Percentiles rank a stretch among this genome's conserved stretches.
phyloP scores from a whole-genome alignment of 2,329 filamentous ascomycete genomes.

The Penicillium olsonii region DNA sequence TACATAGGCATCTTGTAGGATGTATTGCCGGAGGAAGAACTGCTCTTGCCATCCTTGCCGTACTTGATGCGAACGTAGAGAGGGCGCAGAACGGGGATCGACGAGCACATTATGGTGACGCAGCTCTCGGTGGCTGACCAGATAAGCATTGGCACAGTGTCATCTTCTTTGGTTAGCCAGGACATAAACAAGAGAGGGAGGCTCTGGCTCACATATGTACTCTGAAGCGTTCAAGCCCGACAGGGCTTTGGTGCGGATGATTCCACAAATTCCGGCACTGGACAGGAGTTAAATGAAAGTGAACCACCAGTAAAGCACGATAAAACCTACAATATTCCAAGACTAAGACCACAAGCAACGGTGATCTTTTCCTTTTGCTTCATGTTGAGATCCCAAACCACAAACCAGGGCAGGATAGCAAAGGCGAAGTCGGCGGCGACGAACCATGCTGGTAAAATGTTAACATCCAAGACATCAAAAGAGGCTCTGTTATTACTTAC shows the following conservation, averaged over 20 bases:
- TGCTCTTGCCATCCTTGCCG: slow-evolving; percentile 16
- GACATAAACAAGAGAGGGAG: too few relatives aligned
- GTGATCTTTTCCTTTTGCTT: slow-evolving; percentile 48
- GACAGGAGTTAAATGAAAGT: not conserved
- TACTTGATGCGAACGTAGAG: slow-evolving; percentile 20
- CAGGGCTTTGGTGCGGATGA: slow-evolving; percentile 24
- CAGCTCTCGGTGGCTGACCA: slow-evolving; percentile 26
- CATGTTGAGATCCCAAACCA: slow-evolving; percentile 50
- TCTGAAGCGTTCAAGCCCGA: slow-evolving; percentile 19
- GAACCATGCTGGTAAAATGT: slow-evolving; percentile 16
- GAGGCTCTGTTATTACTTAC: slow-evolving; percentile 9
- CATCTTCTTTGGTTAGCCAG: slow-evolving; percentile 10
- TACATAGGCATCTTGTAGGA: slow-evolving; percentile 26
- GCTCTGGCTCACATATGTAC: slow-evolving; percentile 16
- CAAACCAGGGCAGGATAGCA: slow-evolving; percentile 44
- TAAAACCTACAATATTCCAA: slow-evolving; percentile 43
- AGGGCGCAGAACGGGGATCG: slow-evolving; percentile 24
- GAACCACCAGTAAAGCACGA: not conserved
- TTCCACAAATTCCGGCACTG: slow-evolving; percentile 26
- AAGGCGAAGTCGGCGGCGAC: slow-evolving; percentile 26
- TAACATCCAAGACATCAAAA: not conserved
- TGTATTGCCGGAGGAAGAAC: slow-evolving; percentile 11
- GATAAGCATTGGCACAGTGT: slow-evolving; percentile 24
- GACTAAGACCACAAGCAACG: slow-evolving; percentile 46
- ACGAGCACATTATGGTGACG: slow-evolving; percentile 25